Base-by-base conservation (phyloP, 306 rosid genomes). In the Acmispon strigosus region DNA sequence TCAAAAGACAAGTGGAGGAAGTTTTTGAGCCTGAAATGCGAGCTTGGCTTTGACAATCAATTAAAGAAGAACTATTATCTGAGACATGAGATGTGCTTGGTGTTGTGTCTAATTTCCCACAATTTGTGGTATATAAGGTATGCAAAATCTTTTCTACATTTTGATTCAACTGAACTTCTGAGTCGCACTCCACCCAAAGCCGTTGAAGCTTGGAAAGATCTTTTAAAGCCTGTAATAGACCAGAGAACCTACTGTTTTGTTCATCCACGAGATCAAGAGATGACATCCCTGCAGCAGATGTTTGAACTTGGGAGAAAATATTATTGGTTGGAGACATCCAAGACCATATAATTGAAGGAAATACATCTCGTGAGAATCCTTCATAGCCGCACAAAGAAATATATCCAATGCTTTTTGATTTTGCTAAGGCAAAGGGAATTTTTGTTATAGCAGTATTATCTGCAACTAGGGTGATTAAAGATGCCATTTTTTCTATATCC, bases 391-490 rank as follows among this genome's bases (percentile, higher is more conserved):
- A 44, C 8, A 83, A 6, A 39, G 74, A 70, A 24, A 86, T 32
- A 37, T 7, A 13, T 39, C 15, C 24, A 36, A 81, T 70, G 9
- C 63, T 73, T 29, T 44, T 70, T 18, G 76, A 11, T 13, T 48
- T 17, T 4, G 5, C 44, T 6, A 79, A 6, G 11, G 67, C 70
- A 5, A 4, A 55, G 2, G 85, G 85, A 0, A 80, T 24, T 34
- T 29, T 18, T 12, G 43, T 62, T 43, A 85, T 80, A 10, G 60
- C 60, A 22, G 86, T 76, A n/a, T 74, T 34, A 20, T 85, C 85
- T 0, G 83, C 86, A 8, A 14, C 10, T 4, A 74, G 13, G 43
- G 32, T 69, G 14, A 66, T 52, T 36, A 62, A 77, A 8, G 57
- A 61, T 18, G 61, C 60, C 81, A 77, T 77, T 6, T 61, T 55